Evolutionary conservation across 768 basidiomycete genomes (phyloP), one percentile per base, ranked within the genome.

Genomic region (Kwoniella heveanensis): DNA sequence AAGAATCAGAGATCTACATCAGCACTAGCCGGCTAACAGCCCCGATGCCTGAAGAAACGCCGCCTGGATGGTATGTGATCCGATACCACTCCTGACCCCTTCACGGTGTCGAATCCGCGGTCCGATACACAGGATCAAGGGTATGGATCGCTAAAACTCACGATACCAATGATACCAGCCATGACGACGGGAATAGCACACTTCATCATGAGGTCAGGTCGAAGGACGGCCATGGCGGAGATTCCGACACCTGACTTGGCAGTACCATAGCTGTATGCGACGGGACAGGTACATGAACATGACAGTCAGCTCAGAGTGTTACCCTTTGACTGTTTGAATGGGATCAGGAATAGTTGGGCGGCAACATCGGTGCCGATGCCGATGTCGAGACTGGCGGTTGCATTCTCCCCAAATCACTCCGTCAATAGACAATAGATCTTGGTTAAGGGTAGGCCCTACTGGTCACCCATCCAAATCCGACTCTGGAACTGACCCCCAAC

Each of bases 121-220:
- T 37, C 9, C 32, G 32, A 36, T 36, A 36, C 13, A 13, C 32
- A n/a, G n/a, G 32, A 36, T 36, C 13, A 6, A 36, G 32, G 13
- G 13, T 6, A 6, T 36, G 2, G 36, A 24, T 15, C 22, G 22
- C 21, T 8, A 7, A 2, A 10, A 88, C 92, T 70, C 72, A 98
- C 95, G 65, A 80, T 80, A 80, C 91, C 95, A 83, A 98, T 96
- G 84, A 98, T 98, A 92, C 95, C 95, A 85, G 95, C 95, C 95
- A 98, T 97, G 82, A 99, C 90, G 80, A 97, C 93, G 50, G 94
- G 94, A 56, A 98, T 87, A 69, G 90, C 88, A 86, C 90, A 94
- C 85, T 89, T 92, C 90, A 98, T 95, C 91, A 97, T 94, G 59
- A 80, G 84, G 84, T 95, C 94, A 55, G 94, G 95, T 67, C 93